Evolutionary conservation across 306 rosid species (phyloP).

Genomic region (Mimosa pudica): DNA sequence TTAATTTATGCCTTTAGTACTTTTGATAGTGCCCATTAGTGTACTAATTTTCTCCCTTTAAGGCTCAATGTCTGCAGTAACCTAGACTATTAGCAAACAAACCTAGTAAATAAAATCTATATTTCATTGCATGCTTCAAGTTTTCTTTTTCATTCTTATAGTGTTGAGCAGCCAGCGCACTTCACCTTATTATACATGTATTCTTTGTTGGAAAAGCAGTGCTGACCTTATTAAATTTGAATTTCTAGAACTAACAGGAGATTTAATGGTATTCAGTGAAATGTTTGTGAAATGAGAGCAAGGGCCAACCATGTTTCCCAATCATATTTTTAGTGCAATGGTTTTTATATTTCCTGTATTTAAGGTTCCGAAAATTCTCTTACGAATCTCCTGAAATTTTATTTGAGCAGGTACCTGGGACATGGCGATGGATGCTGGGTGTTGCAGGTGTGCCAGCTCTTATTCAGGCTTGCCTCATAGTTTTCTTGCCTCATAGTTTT

Average conservation of each 20-base stretch:
- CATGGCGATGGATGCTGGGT: conserved; percentile 30
- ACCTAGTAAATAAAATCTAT: no score
- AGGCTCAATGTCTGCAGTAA: no score
- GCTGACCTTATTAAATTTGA: background rate
- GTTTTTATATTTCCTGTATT: conserved; percentile 7
- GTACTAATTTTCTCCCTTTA: no score
- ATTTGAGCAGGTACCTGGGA: conserved; percentile 21
- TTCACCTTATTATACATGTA: background rate
- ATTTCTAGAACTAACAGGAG: background rate
- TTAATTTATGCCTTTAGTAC: no score
- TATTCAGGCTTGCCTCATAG: background rate
- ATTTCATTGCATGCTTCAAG: no score
- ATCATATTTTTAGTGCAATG: conserved; percentile 23
- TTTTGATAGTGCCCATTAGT: no score
- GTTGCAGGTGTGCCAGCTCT: conserved; percentile 22
- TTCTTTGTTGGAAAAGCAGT: conserved; percentile 24
- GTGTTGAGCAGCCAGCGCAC: no score
- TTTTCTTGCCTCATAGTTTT: background rate
- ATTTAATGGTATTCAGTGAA: conserved; percentile 11
- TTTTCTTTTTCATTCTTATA: no score
- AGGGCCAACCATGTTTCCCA: background rate
- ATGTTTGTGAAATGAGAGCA: conserved; percentile 3
- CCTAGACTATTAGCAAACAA: no score
- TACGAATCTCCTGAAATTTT: conserved; percentile 1
- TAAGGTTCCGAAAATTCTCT: background rate